Evolutionary conservation across 78 protist genomes (phyloP), one percentile per base, ranked within the genome.

Genomic region (Diacronema lutheri): DNA sequence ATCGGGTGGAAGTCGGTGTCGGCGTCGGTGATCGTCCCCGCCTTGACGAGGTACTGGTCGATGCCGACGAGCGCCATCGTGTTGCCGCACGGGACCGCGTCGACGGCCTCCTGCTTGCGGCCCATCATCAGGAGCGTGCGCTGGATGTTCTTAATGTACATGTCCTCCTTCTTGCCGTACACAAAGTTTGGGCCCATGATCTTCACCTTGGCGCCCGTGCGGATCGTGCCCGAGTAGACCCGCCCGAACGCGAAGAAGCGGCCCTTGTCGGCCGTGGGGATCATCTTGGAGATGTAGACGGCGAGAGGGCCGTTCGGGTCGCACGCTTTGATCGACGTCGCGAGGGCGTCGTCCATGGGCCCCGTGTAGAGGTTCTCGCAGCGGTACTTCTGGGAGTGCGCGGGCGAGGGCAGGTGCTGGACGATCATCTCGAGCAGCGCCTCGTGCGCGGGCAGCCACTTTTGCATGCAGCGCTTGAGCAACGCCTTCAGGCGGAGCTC

Each of bases 241-340:
- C 99, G 99, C 79, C 99, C 99, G 94, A 99, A 97, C 61, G 99
- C 99, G 92, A 88, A 93, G 99, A 99, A 98, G 81, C 99, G 96
- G 56, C 99, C 97, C 88, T 93, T 95, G 93, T 96, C 99, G 44
- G 91, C 50, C 55, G 98, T 90, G 73, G 99, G 99, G 44, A 99
- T 97, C 99, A 99, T 97, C 97, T 99, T 98, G 85, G 98, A 93
- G 79, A 98, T 94, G 97, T 98, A 99, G 95, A 98, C 83, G 94
- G 96, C 87, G 50, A 98, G 92, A 23, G 99, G 99, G 26, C 96
- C 99, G 74, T 58, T 62, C 64, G 88, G 64, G 84, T 89, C 79
- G 88, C 91, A 74, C 46, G 60, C 7, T 29, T 33, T 2, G 58
- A 50, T 50, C 69, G 78, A 80, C 37, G 41, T 19, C 29, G 74